These are phyloP conservation scores for Elaeagnus macrophylla DNA, from an alignment of 306 rosid genomes.

Conservation along the genomic window DNA sequence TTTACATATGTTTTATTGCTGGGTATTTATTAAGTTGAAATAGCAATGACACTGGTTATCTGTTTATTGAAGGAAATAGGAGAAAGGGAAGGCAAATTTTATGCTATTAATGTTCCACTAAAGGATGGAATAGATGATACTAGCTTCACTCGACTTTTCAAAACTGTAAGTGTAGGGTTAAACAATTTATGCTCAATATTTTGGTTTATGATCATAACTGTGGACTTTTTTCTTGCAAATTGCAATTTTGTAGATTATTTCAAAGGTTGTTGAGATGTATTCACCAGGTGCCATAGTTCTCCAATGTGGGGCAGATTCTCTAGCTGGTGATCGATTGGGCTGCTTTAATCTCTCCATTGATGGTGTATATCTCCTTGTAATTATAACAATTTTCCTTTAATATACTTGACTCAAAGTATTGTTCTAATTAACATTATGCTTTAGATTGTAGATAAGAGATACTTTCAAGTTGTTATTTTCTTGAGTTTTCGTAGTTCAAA, in stretches of 20 bases:
- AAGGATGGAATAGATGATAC: conserved; percentile 97
- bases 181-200: conserved; percentile 16
- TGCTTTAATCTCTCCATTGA: conserved; percentile 99
- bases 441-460: too few relatives aligned
- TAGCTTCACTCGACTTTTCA: conserved; percentile 93
- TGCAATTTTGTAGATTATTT: conserved; percentile 54
- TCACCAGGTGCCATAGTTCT: conserved; percentile 93
- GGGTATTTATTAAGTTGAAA: conserved; percentile 7
- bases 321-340: conserved; percentile 98
- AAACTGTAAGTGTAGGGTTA: conserved; percentile 55
- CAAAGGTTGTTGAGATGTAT: conserved; percentile 95
- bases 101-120: conserved; percentile 95
- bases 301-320: conserved; percentile 99
- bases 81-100: conserved; percentile 93
- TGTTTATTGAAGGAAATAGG: conserved; percentile 84
- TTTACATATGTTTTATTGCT: background rate
- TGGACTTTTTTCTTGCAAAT: conserved; percentile 13
- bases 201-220: conserved; percentile 14
- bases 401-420: background rate
- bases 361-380: conserved; percentile 67
- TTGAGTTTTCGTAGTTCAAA: background rate
- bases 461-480: too few relatives aligned
- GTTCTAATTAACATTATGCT: too few relatives aligned
- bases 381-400: conserved; percentile 15
- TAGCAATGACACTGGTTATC: conserved; percentile 31